Evolutionary conservation across 2,329 filamentous ascomycete species (phyloP).

Genomic region (Aureobasidium sp.): DNA sequence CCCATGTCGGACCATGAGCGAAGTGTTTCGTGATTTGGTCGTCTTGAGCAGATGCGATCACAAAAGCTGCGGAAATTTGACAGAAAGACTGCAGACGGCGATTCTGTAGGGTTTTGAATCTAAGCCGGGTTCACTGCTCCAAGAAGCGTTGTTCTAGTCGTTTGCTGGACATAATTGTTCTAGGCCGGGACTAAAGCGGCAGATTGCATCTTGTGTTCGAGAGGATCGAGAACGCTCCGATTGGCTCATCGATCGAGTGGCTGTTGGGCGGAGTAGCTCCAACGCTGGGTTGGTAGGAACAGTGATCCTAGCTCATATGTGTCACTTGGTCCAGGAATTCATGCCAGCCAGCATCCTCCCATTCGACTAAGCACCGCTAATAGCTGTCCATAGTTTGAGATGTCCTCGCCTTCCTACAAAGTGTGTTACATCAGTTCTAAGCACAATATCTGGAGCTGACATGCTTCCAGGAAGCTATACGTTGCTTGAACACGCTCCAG

Average conservation of each 20-base stretch:
- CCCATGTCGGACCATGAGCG: not conserved
- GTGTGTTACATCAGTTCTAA: not conserved
- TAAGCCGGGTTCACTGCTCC: not conserved
- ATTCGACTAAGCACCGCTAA: not conserved
- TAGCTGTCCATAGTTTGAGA: not conserved
- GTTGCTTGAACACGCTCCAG: not conserved
- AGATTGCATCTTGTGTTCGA: not conserved
- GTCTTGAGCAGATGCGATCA: not conserved
- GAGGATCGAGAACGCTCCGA: not conserved
- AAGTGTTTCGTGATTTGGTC: not conserved
- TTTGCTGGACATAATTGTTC: not conserved
- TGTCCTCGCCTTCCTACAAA: not conserved
- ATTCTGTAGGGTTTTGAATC: not conserved
- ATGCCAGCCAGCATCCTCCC: not conserved
- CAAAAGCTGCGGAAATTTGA: not conserved
- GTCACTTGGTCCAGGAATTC: not conserved
- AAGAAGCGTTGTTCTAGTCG: not conserved
- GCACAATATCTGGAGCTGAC: not conserved
- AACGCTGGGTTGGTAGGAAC: not conserved
- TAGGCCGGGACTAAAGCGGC: not conserved
- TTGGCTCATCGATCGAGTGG: not conserved
- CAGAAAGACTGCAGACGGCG: not conserved
- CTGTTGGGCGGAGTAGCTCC: too few relatives aligned
- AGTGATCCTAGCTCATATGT: not conserved
- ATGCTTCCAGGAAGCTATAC: not conserved